Conservation (phyloP, 345 rosid species). For the Populus euphratica region DNA sequence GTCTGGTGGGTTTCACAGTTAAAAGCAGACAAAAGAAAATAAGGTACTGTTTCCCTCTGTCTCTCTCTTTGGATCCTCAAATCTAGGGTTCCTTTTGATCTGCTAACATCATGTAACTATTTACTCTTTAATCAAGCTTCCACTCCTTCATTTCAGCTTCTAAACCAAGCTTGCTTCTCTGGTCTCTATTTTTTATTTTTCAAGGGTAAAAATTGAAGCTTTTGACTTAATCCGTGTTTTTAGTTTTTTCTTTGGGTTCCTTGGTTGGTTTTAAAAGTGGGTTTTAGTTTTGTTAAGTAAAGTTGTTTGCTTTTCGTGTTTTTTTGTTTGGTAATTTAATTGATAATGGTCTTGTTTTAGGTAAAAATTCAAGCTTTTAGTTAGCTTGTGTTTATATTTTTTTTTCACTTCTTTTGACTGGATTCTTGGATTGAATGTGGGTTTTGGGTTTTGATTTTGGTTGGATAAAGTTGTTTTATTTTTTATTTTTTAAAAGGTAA, state of each 20-base stretch:
- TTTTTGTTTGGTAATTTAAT: background rate
- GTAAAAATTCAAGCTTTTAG: background rate
- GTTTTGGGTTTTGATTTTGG: background rate
- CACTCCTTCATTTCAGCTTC: background rate
- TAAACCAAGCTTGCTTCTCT: background rate
- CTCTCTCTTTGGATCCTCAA: slow-evolving; percentile 28
- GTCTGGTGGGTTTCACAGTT: slow-evolving; percentile 22
- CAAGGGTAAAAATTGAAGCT: background rate
- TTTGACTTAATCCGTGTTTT: background rate
- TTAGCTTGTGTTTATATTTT: too few species aligned
- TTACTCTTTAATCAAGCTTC: background rate
- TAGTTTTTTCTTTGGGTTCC: background rate
- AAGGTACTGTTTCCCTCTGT: slow-evolving; percentile 20
- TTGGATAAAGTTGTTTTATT: background rate
- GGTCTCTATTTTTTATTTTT: background rate
- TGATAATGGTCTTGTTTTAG: background rate
- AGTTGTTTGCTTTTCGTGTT: background rate
- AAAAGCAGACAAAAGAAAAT: slow-evolving; percentile 7
- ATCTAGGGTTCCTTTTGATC: slow-evolving; percentile 32
- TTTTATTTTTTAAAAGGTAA: background rate
- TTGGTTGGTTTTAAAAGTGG: slow-evolving; percentile 4
- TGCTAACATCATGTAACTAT: background rate
- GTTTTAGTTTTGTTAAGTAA: background rate
- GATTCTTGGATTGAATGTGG: background rate
- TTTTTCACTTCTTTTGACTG: background rate